Conservation (phyloP, 2,329 filamentous ascomycete species). For the Fusarium multiceps region DNA sequence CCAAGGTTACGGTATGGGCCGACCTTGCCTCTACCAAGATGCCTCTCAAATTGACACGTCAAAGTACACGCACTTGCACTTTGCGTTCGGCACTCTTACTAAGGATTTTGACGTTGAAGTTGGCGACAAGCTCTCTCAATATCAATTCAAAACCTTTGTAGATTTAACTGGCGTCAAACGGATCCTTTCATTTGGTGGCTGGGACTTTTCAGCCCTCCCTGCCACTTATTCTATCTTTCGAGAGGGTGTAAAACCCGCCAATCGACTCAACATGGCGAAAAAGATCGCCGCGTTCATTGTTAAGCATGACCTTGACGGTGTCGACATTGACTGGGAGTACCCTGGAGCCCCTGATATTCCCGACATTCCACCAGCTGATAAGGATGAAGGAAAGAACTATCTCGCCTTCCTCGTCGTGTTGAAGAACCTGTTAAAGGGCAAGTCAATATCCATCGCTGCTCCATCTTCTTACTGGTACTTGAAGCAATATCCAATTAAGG, state of each 20-base stretch:
- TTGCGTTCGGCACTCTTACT: conserved; percentile 41
- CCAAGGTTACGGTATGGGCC: conserved; percentile 1
- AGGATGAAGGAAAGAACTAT: conserved; percentile 23
- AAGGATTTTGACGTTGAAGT: conserved; percentile 20
- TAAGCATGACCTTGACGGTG: conserved; percentile 50
- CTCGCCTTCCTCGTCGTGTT: conserved; percentile 6
- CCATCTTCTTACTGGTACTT: conserved; percentile 31
- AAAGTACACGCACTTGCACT: conserved; percentile 41
- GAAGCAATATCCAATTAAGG: conserved; percentile 24
- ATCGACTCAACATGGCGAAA: conserved; percentile 49
- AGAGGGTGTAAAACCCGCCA: conserved; percentile 34
- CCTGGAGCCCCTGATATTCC: conserved; percentile 41
- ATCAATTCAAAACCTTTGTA: conserved; percentile 49
- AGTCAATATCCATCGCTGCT: conserved; percentile 27
- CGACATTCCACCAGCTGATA: conserved; percentile 14
- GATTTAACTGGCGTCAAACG: conserved; percentile 20
- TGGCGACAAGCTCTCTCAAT: not conserved
- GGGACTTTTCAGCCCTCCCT: conserved; percentile 35
- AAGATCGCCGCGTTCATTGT: conserved; percentile 53
- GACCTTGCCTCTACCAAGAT: conserved; percentile 34
- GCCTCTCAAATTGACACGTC: conserved; percentile 40
- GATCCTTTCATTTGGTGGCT: conserved; percentile 47
- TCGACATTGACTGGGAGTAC: conserved; percentile 59
- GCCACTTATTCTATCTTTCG: not conserved
- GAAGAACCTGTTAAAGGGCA: not conserved